Conservation (phyloP, 352 stramenopile species). For the Pythium periplocum region DNA sequence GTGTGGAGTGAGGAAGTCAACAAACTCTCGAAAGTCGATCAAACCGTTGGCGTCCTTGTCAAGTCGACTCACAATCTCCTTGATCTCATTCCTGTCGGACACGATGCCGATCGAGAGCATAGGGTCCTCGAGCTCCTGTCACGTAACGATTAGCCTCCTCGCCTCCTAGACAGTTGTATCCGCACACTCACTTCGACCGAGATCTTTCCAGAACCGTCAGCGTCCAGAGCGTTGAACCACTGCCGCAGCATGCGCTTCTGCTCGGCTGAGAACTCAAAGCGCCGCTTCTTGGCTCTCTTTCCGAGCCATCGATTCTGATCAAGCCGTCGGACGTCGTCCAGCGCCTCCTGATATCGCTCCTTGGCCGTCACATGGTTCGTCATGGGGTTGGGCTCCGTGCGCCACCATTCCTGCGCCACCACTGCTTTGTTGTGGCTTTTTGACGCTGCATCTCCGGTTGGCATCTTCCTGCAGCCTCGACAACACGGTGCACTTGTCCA, state of each 20-base stretch:
- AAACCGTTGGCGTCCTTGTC: constrained; percentile 69
- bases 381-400: constrained; percentile 18
- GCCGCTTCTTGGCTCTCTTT: constrained; percentile 51
- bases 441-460: no score
- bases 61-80: constrained; percentile 46
- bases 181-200: constrained; percentile 40
- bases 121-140: constrained; percentile 59
- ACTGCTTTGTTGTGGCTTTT: constrained; percentile 3
- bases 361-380: constrained; percentile 16
- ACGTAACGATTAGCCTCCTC: no score
- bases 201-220: constrained; percentile 65
- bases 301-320: constrained; percentile 68
- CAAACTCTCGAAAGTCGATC: constrained; percentile 80
- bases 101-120: constrained; percentile 80
- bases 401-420: constrained; percentile 25
- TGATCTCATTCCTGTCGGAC: constrained; percentile 56
- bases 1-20: constrained; percentile 67
- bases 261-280: constrained; percentile 60
- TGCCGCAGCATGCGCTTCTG: constrained; percentile 74
- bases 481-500: no score
- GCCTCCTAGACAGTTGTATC: no score
- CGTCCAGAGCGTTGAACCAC: constrained; percentile 72
- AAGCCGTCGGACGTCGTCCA: constrained; percentile 49
- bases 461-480: no score
- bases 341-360: constrained; percentile 18